These are phyloP conservation scores for Cystobasidiaceae sp. DNA, from an alignment of 1,284 basidiomycete species.

Conservation along the genomic window DNA sequence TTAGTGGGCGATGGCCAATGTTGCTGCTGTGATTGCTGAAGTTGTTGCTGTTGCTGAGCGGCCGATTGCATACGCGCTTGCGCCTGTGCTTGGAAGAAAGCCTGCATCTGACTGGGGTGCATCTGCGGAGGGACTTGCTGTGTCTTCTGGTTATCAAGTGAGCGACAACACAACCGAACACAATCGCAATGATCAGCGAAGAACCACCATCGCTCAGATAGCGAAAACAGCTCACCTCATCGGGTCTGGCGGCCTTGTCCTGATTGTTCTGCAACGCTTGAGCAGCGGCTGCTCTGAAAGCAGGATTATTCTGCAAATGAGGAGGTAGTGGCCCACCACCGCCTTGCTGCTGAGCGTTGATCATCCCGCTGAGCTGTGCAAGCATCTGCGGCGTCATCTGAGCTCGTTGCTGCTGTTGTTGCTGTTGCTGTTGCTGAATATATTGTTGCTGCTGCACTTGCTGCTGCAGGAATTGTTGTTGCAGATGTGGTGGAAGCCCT, in stretches of 20 bases:
- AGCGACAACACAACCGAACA: too few relatives aligned
- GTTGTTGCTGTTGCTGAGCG: not conserved
- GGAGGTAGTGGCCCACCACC: not conserved
- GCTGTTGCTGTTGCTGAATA: constrained; percentile 25
- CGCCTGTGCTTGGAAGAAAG: constrained; percentile 12
- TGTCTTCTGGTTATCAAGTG: not conserved
- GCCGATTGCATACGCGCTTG: constrained; percentile 26
- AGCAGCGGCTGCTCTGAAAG: constrained; percentile 15
- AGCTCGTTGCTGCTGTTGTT: constrained; percentile 18
- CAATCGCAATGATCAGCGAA: too few relatives aligned
- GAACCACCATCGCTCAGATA: too few relatives aligned
- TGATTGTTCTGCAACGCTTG: not conserved
- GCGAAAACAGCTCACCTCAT: not conserved
- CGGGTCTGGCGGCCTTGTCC: not conserved
- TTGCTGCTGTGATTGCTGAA: not conserved
- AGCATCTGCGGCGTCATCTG: not conserved
- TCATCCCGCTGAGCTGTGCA: not conserved
- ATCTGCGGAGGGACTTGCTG: not conserved
- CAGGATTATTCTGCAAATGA: not conserved
- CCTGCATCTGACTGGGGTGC: constrained; percentile 17
- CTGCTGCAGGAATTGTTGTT: constrained; percentile 5
- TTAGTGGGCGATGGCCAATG: not conserved
- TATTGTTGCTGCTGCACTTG: constrained; percentile 11
- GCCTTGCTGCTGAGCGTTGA: not conserved
- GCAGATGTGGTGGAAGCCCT: not conserved